phyloP scores from a whole-genome alignment of 169 alveolate species.

The Cryptosporidium parvum region DNA sequence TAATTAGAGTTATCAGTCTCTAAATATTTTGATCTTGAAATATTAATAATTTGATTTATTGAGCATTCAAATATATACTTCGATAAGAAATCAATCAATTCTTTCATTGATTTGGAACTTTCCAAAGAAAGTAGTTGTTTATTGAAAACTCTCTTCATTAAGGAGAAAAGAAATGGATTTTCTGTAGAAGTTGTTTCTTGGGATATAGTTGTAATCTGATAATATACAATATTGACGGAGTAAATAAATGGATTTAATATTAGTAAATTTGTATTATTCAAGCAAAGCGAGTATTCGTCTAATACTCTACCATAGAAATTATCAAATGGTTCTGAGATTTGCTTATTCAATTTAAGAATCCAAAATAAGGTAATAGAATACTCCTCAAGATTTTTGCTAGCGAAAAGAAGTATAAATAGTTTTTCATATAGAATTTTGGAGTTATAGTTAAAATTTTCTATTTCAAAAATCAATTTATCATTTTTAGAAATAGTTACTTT shows the following conservation, averaged over 20 bases:
- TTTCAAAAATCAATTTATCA: not conserved
- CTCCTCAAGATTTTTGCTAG: slow-evolving; percentile 21
- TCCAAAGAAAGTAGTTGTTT: not conserved
- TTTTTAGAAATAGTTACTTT: not conserved
- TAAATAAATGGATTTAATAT: slow-evolving; percentile 27
- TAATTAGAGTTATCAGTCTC: not conserved
- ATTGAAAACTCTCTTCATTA: slow-evolving; percentile 1
- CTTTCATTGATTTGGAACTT: not conserved
- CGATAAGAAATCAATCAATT: slow-evolving; percentile 1
- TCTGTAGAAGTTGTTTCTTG: not conserved
- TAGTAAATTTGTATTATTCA: not conserved
- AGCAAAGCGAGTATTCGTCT: not conserved
- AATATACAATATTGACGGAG: slow-evolving; percentile 23
- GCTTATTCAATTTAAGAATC: not conserved
- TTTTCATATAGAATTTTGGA: not conserved
- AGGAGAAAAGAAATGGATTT: slow-evolving; percentile 3
- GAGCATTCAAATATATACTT: slow-evolving; percentile 43
- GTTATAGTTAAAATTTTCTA: not conserved
- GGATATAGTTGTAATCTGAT: not conserved
- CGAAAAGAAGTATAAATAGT: slow-evolving; percentile 1
- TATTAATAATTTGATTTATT: not conserved
- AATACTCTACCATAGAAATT: not conserved
- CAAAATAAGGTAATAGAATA: slow-evolving; percentile 32
- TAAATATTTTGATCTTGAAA: slow-evolving; percentile 4
- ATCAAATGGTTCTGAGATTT: not conserved